These are phyloP conservation scores for Nicotiana obtusifolia DNA, from an alignment of 257 asterid species.

Conservation along the genomic window DNA sequence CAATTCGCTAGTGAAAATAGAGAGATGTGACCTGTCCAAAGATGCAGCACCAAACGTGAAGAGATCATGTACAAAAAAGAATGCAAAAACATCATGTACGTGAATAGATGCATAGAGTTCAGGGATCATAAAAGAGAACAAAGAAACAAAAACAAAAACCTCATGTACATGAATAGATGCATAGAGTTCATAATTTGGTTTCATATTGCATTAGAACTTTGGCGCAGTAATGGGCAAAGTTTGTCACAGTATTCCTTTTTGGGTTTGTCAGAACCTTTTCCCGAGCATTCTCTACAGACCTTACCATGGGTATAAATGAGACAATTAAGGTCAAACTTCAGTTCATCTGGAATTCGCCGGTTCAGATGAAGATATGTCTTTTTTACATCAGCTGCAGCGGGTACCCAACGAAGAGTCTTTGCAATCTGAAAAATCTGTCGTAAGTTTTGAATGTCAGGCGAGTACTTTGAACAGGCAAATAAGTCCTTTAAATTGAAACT, in stretches of 20 bases:
- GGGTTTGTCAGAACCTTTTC: conserved; percentile 31
- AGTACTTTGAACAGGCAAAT: neutral
- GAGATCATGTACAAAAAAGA: neutral
- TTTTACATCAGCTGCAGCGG: conserved; percentile 48
- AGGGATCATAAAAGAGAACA: conserved; percentile 2
- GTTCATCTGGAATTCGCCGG: conserved; percentile 56
- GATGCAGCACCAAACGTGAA: neutral
- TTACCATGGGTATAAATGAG: conserved; percentile 85
- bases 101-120: neutral
- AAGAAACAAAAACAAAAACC: neutral
- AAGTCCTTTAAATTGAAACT: conserved; percentile 15
- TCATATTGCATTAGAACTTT: conserved; percentile 19
- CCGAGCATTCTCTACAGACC: conserved; percentile 60
- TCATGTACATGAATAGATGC: neutral
- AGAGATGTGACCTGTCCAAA: neutral
- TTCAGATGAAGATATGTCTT: conserved; percentile 71
- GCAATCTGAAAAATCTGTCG: conserved; percentile 74
- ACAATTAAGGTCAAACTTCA: conserved; percentile 81
- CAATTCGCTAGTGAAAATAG: neutral
- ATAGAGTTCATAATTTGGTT: neutral
- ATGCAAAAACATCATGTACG: conserved; percentile 3
- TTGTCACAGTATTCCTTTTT: conserved; percentile 23
- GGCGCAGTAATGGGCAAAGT: conserved; percentile 49
- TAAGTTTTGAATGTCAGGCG: neutral
- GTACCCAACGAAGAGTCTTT: conserved; percentile 71